Base-by-base conservation (phyloP, 768 basidiomycete genomes). In the Cyathus striatus region DNA sequence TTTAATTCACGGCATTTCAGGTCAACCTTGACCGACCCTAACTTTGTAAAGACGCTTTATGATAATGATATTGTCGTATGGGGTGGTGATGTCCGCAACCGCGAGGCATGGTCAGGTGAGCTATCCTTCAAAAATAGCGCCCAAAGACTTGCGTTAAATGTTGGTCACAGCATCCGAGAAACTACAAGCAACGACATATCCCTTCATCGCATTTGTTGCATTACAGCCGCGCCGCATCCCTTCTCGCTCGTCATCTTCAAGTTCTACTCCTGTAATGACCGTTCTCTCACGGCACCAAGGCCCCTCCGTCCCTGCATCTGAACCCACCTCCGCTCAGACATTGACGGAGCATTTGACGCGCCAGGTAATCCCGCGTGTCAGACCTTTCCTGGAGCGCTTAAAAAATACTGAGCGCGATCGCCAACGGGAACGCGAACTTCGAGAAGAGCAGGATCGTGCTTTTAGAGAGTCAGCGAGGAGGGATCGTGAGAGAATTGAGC, bases 181-280 rank as follows among this genome's bases (percentile, higher is more conserved):
- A 57, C 68, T 97, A 1, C 82, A 89, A 55, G 84, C 85, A 2
- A 92, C 93, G 1, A 91, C 93, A 0, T 96, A 87, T 54, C 96
- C 95, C 0, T 94, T 94, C 48, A 73, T 99, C 38, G 89, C 90
- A 1, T 99, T 97, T 61, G 61, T 96, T 38, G 84, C 93, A 1
- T 78, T 96, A 38, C 90, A 97, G 56, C 83, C 90, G 0, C 76
- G 76, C 14, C 77, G 79, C 23, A 69, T 61, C 17, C 58, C 70
- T 10, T 50, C 58, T 13, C 52, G 69, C 4, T 55, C 68, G 3
- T n/a, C n/a, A n/a, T n/a, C n/a, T n/a, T 52, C 67, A 4, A 49
- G 70, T 4, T 49, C 65, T 0, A 40, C 60, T 0, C 76, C 86
- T 0, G 63, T 72, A 2, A 70, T 97, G 10, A 90, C 90, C 13